Base-by-base conservation (phyloP, 78 protist species). In the Acrasis kona region DNA sequence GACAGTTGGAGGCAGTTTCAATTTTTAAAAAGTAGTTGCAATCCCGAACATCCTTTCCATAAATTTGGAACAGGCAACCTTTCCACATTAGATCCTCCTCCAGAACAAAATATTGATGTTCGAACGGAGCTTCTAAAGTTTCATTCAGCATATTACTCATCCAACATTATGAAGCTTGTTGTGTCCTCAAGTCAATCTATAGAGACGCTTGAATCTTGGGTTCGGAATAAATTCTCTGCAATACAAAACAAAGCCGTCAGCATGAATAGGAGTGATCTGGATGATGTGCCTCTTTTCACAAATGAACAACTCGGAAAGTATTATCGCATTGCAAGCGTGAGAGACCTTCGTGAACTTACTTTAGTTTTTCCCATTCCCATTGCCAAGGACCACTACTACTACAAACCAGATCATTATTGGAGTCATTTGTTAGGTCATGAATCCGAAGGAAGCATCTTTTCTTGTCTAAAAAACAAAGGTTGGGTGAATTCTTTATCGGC, bases 341-440 rank as follows among this genome's bases (percentile, higher is more conserved):
- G 19, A 50, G 61, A 50, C 19, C 19, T 50, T n/a, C 19, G 61
- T n/a, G 19, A 19, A 50, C 19, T 50, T n/a, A 50, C 61, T n/a
- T 50, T 50, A 50, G 19, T 50, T n/a, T 50, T 50, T 50, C 61
- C 61, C 19, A 19, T 50, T 50, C 34, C 19, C 19, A n/a, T 19
- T n/a, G 19, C 19, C 19, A 50, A 50, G 19, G 61, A 19, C 19
- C 19, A 19, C n/a, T 68, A 68, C 61, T 37, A 30, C 37, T 1
- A 39, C 65, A 82, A 82, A 69, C 82, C 76, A 30, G 36, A 2
- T 29, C 7, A n/a, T 40, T 66, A 41, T 36, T 8, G 80, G 7
- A 2, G 74, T 4, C 90, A 84, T 37, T 73, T 89, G 12, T 10
- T 89, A 19, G 93, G 93, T 19, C 89, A 89, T 76, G 93, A 89